Evolutionary conservation across 768 basidiomycete genomes (phyloP).

Genomic region (Tubosaeta sp.): DNA sequence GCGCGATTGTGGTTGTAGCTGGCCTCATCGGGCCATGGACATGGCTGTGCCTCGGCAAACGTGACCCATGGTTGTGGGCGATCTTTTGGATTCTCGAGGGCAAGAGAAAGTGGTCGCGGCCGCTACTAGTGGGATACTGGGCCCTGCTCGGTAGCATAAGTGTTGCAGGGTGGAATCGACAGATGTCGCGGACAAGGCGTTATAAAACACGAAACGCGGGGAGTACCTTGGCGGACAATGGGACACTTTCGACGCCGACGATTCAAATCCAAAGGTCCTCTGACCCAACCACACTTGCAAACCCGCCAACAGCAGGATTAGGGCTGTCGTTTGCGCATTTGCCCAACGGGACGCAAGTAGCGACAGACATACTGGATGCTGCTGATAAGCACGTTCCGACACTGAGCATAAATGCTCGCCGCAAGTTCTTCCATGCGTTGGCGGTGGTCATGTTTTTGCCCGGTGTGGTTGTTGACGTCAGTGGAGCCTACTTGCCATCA

Average conservation of each 20-base stretch:
- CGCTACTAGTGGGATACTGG: constrained; percentile 83
- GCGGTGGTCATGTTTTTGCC: constrained; percentile 97
- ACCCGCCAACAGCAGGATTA: constrained; percentile 23
- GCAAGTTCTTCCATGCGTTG: constrained; percentile 96
- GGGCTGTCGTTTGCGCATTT: constrained; percentile 38
- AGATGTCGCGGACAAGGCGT: constrained; percentile 72
- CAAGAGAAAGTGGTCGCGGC: constrained; percentile 71
- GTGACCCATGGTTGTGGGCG: constrained; percentile 88
- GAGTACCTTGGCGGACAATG: constrained; percentile 32
- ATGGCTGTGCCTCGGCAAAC: constrained; percentile 73
- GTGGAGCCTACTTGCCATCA: constrained; percentile 30
- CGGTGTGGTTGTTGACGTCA: constrained; percentile 86
- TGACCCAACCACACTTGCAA: constrained; percentile 8
- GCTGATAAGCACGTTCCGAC: constrained; percentile 90
- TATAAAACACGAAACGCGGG: constrained; percentile 49
- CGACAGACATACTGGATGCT: constrained; percentile 67
- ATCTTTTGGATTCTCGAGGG: constrained; percentile 77
- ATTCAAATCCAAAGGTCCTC: constrained; percentile 21
- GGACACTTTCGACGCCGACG: constrained; percentile 26
- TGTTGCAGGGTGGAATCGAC: constrained; percentile 93
- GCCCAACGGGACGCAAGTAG: constrained; percentile 58
- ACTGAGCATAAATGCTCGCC: constrained; percentile 81
- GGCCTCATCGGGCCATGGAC: constrained; percentile 90
- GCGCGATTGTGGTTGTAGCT: constrained; percentile 70
- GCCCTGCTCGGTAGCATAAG: constrained; percentile 71